Conservation (phyloP, 768 basidiomycete species). For the Baorangia bicolor region DNA sequence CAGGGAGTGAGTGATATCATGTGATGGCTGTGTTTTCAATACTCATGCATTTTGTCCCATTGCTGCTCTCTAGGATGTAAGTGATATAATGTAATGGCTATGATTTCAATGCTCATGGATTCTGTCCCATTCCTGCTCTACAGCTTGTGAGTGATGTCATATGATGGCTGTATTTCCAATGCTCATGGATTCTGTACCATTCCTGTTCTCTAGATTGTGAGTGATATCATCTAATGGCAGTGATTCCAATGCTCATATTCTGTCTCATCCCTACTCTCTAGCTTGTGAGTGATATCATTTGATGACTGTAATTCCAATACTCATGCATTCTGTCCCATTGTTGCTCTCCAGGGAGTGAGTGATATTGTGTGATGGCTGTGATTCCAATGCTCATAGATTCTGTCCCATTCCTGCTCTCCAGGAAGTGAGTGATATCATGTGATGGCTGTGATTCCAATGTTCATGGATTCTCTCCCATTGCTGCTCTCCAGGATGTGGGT, state of each 20-base stretch:
- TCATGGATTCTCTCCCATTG: neutral
- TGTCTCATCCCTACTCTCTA: neutral
- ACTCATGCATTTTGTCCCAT: neutral
- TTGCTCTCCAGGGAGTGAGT: neutral
- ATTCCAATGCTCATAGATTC: neutral
- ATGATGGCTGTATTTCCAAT: neutral
- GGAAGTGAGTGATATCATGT: neutral
- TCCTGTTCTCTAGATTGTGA: neutral
- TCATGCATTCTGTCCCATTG: neutral
- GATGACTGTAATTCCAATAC: neutral
- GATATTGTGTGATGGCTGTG: neutral
- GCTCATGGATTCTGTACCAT: neutral
- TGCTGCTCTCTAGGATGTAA: neutral
- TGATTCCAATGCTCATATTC: too few relatives aligned
- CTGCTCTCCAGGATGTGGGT: neutral
- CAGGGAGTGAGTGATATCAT: neutral
- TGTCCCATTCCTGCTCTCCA: neutral
- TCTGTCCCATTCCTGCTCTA: neutral
- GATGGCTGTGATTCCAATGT: too few relatives aligned
- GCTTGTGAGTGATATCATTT: neutral
- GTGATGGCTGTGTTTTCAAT: neutral
- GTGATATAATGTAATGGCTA: neutral
- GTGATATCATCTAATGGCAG: neutral
- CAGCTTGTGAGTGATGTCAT: neutral
- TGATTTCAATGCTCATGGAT: too few relatives aligned